Percentiles rank a stretch among this genome's conserved stretches.
These are phyloP conservation scores for Psilocybe sp. DNA, from an alignment of 768 basidiomycete species.

Conservation along the genomic window DNA sequence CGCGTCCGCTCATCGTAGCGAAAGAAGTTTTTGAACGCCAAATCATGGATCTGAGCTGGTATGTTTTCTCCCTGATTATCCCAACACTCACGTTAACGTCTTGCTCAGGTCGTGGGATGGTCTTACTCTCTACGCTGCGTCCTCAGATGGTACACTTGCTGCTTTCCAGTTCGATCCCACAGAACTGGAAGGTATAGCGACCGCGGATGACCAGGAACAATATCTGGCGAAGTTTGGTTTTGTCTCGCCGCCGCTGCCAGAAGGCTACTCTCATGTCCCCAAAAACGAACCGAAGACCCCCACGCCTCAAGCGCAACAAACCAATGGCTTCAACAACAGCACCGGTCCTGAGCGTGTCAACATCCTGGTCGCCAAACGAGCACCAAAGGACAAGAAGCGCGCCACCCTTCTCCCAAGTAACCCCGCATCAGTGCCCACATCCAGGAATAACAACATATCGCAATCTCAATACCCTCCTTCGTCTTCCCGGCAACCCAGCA, in stretches of 20 bases:
- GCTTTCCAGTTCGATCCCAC: conserved; percentile 81
- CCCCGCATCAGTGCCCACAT: conserved; percentile 10
- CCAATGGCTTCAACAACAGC: conserved; percentile 35
- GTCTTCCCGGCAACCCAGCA: conserved; percentile 21
- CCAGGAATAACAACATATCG: conserved; percentile 6
- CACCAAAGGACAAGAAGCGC: conserved; percentile 60
- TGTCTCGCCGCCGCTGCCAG: conserved; percentile 59
- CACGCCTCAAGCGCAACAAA: conserved; percentile 25
- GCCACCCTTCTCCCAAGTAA: conserved; percentile 17
- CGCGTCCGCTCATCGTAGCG: conserved; percentile 87
- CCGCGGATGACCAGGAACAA: conserved; percentile 67
- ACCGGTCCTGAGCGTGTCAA: conserved; percentile 61
- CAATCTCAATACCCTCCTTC: conserved; percentile 17
- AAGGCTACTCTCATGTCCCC: conserved; percentile 66
- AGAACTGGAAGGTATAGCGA: conserved; percentile 80
- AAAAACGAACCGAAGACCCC: conserved; percentile 25
- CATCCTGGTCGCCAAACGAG: conserved; percentile 72
- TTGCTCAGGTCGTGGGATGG: conserved; percentile 85
- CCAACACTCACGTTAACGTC: conserved; percentile 4
- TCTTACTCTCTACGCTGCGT: conserved; percentile 87
- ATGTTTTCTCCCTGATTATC: conserved; percentile 23
- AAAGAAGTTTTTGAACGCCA: conserved; percentile 93
- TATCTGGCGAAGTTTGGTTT: conserved; percentile 85
- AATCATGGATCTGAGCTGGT: conserved; percentile 96
- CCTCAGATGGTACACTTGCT: conserved; percentile 92